phyloP scores from a whole-genome alignment of 805 yeast genomes.

The Kodamaea neixiangensis region DNA sequence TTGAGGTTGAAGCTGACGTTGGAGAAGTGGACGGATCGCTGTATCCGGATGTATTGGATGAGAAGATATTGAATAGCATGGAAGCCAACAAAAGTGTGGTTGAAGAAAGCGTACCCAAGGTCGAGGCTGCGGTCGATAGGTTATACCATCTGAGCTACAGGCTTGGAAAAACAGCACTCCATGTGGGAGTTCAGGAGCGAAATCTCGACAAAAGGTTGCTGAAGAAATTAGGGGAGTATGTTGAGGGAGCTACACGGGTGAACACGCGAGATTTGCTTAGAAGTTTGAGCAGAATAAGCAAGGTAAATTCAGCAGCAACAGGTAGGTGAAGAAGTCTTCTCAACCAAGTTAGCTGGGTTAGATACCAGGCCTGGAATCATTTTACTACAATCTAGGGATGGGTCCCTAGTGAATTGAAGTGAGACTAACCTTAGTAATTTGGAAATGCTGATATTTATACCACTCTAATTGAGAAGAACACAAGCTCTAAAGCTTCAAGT shows the following conservation, averaged over 20 bases:
- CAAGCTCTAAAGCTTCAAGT: too few relatives aligned
- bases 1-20: constrained; percentile 9
- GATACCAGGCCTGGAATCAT: too few relatives aligned
- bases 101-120: constrained; percentile 15
- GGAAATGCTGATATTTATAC: too few relatives aligned
- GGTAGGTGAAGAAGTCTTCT: too few relatives aligned
- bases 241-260: not conserved
- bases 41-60: constrained; percentile 19
- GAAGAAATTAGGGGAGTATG: constrained; percentile 21
- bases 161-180: constrained; percentile 25
- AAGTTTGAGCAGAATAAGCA: constrained; percentile 5
- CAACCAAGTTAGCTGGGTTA: too few relatives aligned
- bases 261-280: constrained; percentile 3
- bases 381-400: too few relatives aligned
- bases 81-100: constrained; percentile 14
- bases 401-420: too few relatives aligned
- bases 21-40: constrained; percentile 15
- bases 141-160: constrained; percentile 35
- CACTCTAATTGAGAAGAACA: too few relatives aligned
- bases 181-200: constrained; percentile 22
- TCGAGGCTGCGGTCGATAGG: constrained; percentile 38
- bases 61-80: constrained; percentile 15
- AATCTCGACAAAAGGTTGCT: constrained; percentile 22
- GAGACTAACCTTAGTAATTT: too few relatives aligned
- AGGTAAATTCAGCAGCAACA: not conserved